A percentile compares a stretch with the other conserved stretches of the same genome.
These are phyloP conservation scores for Entomortierella beljakovae DNA, from an alignment of 192 early-diverging fungal genomes.

Conservation along the genomic window DNA sequence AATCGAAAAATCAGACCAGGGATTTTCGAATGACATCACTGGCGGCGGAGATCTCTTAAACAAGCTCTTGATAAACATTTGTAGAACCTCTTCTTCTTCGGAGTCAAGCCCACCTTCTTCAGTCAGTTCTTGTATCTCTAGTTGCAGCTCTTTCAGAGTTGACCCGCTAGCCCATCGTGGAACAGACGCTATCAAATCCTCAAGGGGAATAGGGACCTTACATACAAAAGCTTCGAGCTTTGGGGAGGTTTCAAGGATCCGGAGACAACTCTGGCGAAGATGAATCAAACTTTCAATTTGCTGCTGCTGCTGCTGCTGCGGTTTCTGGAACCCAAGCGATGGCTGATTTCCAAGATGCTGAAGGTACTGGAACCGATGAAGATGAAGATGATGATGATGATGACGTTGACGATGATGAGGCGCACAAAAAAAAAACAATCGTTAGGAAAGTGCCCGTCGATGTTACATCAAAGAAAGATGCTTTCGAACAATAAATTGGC, in stretches of 20 bases:
- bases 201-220: slow-evolving; percentile 15
- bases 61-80: slow-evolving; percentile 40
- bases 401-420: slow-evolving; percentile 5
- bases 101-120: slow-evolving; percentile 14
- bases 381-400: slow-evolving; percentile 6
- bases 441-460: not conserved
- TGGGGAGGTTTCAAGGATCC: slow-evolving; percentile 14
- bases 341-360: not conserved
- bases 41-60: slow-evolving; percentile 7
- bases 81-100: slow-evolving; percentile 45
- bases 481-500: too few species aligned
- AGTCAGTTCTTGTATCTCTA: slow-evolving; percentile 32
- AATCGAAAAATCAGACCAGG: not conserved
- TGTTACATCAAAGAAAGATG: too few species aligned
- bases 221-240: slow-evolving; percentile 17
- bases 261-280: slow-evolving; percentile 8
- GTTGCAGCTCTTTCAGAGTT: slow-evolving; percentile 2
- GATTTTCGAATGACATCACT: not conserved
- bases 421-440: not conserved
- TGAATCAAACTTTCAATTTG: not conserved
- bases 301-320: slow-evolving; percentile 9
- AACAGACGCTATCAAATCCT: slow-evolving; percentile 20
- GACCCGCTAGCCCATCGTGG: slow-evolving; percentile 21
- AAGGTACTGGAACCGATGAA: slow-evolving; percentile 7
- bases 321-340: not conserved